phyloP scores from a whole-genome alignment of 1,284 basidiomycete species.

The Gymnopus androsaceus region DNA sequence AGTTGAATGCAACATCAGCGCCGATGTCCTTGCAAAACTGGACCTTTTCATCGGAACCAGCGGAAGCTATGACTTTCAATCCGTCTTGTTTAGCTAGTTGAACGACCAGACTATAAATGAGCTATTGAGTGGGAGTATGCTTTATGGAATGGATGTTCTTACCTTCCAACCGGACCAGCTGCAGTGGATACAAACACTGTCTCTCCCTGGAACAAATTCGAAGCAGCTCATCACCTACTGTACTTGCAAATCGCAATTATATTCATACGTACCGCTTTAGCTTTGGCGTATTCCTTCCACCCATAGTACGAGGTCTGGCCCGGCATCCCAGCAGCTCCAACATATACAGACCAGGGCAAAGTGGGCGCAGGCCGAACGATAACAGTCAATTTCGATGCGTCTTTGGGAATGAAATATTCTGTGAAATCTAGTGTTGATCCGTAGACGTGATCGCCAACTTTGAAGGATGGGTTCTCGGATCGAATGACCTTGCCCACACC shows the following conservation, averaged over 20 bases:
- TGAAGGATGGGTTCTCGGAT: constrained; percentile 40
- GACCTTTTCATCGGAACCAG: constrained; percentile 72
- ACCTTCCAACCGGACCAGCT: constrained; percentile 53
- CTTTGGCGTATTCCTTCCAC: constrained; percentile 40
- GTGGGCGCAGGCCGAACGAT: constrained; percentile 35
- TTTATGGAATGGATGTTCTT: constrained; percentile 16
- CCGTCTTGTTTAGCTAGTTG: constrained; percentile 69
- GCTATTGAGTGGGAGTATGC: neutral
- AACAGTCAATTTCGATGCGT: constrained; percentile 17
- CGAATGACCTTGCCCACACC: constrained; percentile 45
- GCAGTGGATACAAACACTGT: constrained; percentile 59
- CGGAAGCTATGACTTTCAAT: constrained; percentile 72
- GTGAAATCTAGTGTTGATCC: constrained; percentile 25
- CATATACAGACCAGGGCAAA: constrained; percentile 42
- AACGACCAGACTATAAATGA: constrained; percentile 35
- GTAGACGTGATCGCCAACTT: constrained; percentile 46
- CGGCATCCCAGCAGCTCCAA: constrained; percentile 35
- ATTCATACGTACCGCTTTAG: constrained; percentile 37
- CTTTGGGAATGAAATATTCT: constrained; percentile 11
- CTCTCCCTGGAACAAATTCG: constrained; percentile 42
- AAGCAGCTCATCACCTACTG: constrained; percentile 8
- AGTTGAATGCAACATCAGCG: constrained; percentile 74
- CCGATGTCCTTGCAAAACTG: constrained; percentile 63
- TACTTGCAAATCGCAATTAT: neutral
- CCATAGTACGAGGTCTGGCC: constrained; percentile 43